Evolutionary conservation across 805 yeast genomes (phyloP).

Genomic region (Hanseniaspora guilliermondii): DNA sequence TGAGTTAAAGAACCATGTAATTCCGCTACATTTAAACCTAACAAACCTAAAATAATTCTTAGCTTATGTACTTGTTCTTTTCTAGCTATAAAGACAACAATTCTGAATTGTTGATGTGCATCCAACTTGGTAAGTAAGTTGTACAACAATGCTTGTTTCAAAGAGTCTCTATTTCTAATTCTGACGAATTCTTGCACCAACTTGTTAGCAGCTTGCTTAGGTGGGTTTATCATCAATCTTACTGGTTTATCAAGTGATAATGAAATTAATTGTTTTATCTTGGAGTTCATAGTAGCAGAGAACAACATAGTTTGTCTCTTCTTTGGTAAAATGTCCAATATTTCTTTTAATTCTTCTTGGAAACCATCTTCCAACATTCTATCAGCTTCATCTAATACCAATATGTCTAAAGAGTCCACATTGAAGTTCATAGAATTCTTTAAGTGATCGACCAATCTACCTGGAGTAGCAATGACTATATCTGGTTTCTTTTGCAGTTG

Average conservation of each 20-base stretch:
- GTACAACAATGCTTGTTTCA: constrained; percentile 72
- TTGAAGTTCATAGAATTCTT: constrained; percentile 87
- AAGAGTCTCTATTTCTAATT: constrained; percentile 73
- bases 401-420: constrained; percentile 80
- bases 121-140: constrained; percentile 59
- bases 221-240: constrained; percentile 90
- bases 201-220: constrained; percentile 85
- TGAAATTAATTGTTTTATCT: constrained; percentile 75
- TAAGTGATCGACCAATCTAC: constrained; percentile 93
- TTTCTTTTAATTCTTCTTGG: constrained; percentile 87
- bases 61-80: constrained; percentile 83
- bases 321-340: constrained; percentile 71
- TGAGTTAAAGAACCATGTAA: constrained; percentile 75
- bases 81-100: constrained; percentile 82
- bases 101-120: constrained; percentile 49
- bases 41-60: constrained; percentile 59
- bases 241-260: constrained; percentile 84
- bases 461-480: constrained; percentile 95
- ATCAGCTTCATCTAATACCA: constrained; percentile 96
- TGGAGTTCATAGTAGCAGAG: constrained; percentile 96
- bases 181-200: constrained; percentile 89
- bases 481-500: constrained; percentile 88
- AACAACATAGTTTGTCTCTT: constrained; percentile 88
- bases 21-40: constrained; percentile 69
- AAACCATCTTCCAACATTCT: constrained; percentile 99